These are phyloP conservation scores for Hebeloma cylindrosporum DNA, from an alignment of 768 basidiomycete genomes.

Conservation along the genomic window DNA sequence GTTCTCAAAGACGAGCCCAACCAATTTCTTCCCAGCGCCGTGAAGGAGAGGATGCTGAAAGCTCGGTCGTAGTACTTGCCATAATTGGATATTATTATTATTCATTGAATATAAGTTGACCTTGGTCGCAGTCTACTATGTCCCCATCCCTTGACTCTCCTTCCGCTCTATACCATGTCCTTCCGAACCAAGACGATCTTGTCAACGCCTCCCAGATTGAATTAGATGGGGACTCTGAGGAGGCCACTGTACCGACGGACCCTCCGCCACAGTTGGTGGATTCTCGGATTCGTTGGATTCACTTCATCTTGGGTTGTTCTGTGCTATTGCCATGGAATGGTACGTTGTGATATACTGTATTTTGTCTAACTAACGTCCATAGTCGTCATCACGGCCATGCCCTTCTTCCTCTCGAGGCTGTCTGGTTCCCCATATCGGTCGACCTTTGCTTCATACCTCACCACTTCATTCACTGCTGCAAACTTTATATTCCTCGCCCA, in stretches of 20 bases:
- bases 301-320: conserved; percentile 76
- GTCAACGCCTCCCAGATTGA: conserved; percentile 29
- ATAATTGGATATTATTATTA: not conserved
- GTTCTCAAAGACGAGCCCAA: conserved; percentile 54
- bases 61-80: not conserved
- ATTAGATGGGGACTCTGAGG: conserved; percentile 27
- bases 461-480: conserved; percentile 59
- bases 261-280: conserved; percentile 36
- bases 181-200: conserved; percentile 33
- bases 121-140: conserved; percentile 18
- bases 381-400: conserved; percentile 87
- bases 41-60: conserved; percentile 8
- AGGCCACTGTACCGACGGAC: conserved; percentile 21
- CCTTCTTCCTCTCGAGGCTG: conserved; percentile 76
- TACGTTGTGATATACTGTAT: conserved; percentile 35
- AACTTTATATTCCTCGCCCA: conserved; percentile 74
- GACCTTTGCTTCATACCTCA: conserved; percentile 67
- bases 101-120: not conserved
- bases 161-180: conserved; percentile 42
- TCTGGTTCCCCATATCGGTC: conserved; percentile 54
- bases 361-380: not conserved
- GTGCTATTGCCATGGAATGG: conserved; percentile 90
- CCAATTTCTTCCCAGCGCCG: conserved; percentile 51
- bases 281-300: conserved; percentile 55
- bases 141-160: conserved; percentile 30